Evolutionary conservation across 306 rosid genomes (phyloP).

Genomic region (Rubus idaeus): DNA sequence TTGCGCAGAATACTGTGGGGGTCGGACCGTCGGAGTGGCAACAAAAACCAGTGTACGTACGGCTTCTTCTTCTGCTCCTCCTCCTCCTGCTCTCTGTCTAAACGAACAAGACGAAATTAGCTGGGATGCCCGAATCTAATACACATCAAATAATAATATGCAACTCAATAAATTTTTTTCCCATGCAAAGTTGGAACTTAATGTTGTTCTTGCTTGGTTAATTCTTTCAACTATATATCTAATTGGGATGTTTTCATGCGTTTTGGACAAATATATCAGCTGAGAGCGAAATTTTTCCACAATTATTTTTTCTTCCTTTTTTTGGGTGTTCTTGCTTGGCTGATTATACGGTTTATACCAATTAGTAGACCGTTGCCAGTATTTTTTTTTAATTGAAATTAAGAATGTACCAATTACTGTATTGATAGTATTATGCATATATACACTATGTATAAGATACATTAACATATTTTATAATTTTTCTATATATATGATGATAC

Average conservation of each 20-base stretch:
- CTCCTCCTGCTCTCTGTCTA: conserved; percentile 9
- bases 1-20: conserved; percentile 12
- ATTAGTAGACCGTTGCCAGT: too few relatives aligned
- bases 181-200: background rate
- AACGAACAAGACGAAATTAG: background rate
- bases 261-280: background rate
- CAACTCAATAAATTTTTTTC: background rate
- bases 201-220: background rate
- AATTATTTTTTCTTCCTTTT: background rate
- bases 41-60: background rate
- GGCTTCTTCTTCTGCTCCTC: background rate
- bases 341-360: background rate
- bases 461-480: too few relatives aligned
- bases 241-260: background rate
- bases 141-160: background rate
- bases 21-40: too few relatives aligned
- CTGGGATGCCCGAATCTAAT: background rate
- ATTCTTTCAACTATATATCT: background rate
- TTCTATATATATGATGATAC: too few relatives aligned
- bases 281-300: background rate
- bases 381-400: too few relatives aligned
- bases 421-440: too few relatives aligned
- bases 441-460: too few relatives aligned
- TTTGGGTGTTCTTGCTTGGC: background rate
- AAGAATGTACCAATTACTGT: too few relatives aligned